Conservation (phyloP, 2,329 filamentous ascomycete genomes). For the Colletotrichum sp. region DNA sequence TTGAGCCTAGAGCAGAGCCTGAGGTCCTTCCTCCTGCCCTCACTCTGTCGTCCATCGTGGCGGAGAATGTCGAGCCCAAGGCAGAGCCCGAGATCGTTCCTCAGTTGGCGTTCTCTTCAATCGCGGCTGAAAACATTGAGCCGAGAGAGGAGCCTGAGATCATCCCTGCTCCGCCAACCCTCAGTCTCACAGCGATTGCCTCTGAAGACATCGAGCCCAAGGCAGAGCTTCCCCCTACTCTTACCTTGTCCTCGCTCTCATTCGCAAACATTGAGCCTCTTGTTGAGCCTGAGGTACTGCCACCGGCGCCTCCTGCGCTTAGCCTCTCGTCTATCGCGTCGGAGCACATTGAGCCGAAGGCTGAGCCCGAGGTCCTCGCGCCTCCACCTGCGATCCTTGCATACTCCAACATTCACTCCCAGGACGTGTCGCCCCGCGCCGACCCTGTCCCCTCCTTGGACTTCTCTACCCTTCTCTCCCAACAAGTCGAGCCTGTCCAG, state of each 20-base stretch:
- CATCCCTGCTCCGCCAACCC: slow-evolving; percentile 30
- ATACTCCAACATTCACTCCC: slow-evolving; percentile 44
- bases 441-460: slow-evolving; percentile 32
- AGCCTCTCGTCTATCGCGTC: slow-evolving; percentile 36
- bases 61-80: slow-evolving; percentile 33
- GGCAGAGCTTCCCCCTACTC: slow-evolving; percentile 31
- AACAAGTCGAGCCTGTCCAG: slow-evolving; percentile 44
- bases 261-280: slow-evolving; percentile 46
- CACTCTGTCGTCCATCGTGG: slow-evolving; percentile 33
- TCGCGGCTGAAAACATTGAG: slow-evolving; percentile 30
- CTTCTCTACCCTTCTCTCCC: slow-evolving; percentile 38
- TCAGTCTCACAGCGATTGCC: slow-evolving; percentile 36
- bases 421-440: slow-evolving; percentile 43
- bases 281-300: slow-evolving; percentile 35
- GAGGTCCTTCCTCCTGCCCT: slow-evolving; percentile 29
- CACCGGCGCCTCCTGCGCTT: slow-evolving; percentile 34
- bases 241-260: slow-evolving; percentile 33
- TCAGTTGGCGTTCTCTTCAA: slow-evolving; percentile 24
- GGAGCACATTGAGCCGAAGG: slow-evolving; percentile 35
- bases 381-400: slow-evolving; percentile 29
- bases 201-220: slow-evolving; percentile 35
- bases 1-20: slow-evolving; percentile 25
- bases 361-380: slow-evolving; percentile 29
- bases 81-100: slow-evolving; percentile 24
- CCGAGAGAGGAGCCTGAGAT: slow-evolving; percentile 37